A percentile compares a stretch with the other conserved stretches of the same genome.
phyloP scores from a whole-genome alignment of 495 filamentous ascomycete species.

The Aspergillus cavernicola region DNA sequence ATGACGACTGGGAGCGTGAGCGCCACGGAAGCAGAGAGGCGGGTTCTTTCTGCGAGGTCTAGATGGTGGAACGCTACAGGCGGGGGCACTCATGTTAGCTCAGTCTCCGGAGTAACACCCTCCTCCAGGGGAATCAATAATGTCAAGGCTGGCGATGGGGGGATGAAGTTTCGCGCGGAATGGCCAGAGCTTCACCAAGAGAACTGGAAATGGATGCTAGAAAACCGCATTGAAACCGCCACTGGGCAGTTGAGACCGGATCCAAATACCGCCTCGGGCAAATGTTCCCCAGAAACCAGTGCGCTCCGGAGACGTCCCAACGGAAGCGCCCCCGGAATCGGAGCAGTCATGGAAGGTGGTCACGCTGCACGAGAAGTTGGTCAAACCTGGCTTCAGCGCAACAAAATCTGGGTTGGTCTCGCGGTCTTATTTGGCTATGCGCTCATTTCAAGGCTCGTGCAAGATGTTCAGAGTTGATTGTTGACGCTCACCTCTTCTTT shows the following conservation, averaged over 20 bases:
- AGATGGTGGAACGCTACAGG: conserved; percentile 98
- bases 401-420: conserved; percentile 69
- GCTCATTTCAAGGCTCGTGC: conserved; percentile 69
- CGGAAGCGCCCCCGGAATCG: conserved; percentile 65
- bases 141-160: conserved; percentile 82
- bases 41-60: conserved; percentile 69
- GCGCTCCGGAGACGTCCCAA: conserved; percentile 63
- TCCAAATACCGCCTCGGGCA: conserved; percentile 32
- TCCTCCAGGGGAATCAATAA: conserved; percentile 58
- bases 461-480: conserved; percentile 43
- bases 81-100: conserved; percentile 68
- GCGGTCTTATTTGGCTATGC: conserved; percentile 73
- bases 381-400: conserved; percentile 71
- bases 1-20: conserved; percentile 96
- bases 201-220: conserved; percentile 91
- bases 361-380: conserved; percentile 72
- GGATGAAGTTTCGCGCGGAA: conserved; percentile 80
- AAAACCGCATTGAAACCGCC: conserved; percentile 71
- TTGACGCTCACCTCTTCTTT: conserved; percentile 15
- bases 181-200: conserved; percentile 89
- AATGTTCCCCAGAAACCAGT: conserved; percentile 60
- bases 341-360: conserved; percentile 75
- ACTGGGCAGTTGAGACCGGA: conserved; percentile 61
- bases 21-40: conserved; percentile 72
- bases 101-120: conserved; percentile 41